Base-by-base conservation (phyloP, 1,284 basidiomycete species). In the Meripilus lineatus region DNA sequence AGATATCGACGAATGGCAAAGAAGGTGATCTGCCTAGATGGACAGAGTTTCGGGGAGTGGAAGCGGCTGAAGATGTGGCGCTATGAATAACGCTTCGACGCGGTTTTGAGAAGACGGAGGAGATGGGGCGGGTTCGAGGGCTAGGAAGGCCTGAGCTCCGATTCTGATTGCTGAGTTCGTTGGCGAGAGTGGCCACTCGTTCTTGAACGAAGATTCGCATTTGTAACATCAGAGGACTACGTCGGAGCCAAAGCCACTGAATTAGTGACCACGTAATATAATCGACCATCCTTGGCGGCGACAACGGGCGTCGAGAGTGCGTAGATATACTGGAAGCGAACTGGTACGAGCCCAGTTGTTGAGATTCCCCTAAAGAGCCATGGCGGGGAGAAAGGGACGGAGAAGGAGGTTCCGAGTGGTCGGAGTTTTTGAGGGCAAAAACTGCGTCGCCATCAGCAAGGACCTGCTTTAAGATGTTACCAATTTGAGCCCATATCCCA, bases 241-340 rank as follows among this genome's bases (percentile, higher is more conserved):
- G 74, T 51, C 77, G 76, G 0, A 81, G 69, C 47, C 77, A 81
- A 5, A 86, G 58, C 42, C 87, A 71, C 55, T 89, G 84, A 32
- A 87, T 67, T 22, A 82, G 58, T 1, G 84, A 87, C 86, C 86
- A 90, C 22, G 83, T 68, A 26, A 81, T 67, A 58, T 87, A 89
- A 58, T 91, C 88, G 3, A 87, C 67, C 26, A 82, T 64, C 23
- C 81, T 70, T 3, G 81, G 81, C 58, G 48, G 61, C 38, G 54
- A 62, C 57, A 45, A 56, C 22, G 41, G 18, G 52, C 53, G 22
- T 51, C 53, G n/a, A 38, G 52, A 39, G 48, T 50, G 51, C 34
- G 49, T 46, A 32, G 50, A 51, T 23, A 46, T 4, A 23, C 43
- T 53, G 13, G 62, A 59, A 0, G 59, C 56, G 10, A 34, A 15